These are phyloP conservation scores for Trametes hirsuta DNA, from an alignment of 1,284 basidiomycete species.

Conservation along the genomic window DNA sequence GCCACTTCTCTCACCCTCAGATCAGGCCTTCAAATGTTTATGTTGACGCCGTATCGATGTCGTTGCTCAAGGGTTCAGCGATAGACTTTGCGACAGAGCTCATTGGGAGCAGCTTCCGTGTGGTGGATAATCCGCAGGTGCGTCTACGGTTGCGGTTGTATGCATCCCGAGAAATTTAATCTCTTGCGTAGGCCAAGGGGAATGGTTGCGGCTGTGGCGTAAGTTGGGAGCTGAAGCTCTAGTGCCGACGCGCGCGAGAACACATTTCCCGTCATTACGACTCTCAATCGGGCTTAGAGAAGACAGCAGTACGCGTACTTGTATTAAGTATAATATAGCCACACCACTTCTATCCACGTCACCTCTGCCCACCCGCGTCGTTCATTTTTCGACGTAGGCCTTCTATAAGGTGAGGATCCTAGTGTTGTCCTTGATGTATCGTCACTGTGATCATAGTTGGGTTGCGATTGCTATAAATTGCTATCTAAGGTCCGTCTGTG, in stretches of 20 bases:
- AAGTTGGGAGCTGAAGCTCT: slow-evolving; percentile 84
- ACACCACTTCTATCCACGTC: background rate
- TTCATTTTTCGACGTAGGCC: background rate
- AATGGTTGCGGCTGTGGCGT: slow-evolving; percentile 90
- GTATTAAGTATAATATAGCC: slow-evolving; percentile 9
- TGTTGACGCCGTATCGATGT: slow-evolving; percentile 82
- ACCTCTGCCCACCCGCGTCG: background rate
- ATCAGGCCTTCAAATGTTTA: slow-evolving; percentile 73
- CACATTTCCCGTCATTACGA: background rate
- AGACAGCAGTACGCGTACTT: slow-evolving; percentile 3
- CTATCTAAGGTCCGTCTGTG: no score
- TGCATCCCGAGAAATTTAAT: background rate
- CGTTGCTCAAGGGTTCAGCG: slow-evolving; percentile 80
- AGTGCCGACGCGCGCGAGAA: slow-evolving; percentile 1
- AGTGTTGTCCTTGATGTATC: no score
- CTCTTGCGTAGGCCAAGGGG: slow-evolving; percentile 58
- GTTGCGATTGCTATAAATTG: no score
- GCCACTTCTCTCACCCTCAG: slow-evolving; percentile 68
- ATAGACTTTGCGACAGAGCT: slow-evolving; percentile 91
- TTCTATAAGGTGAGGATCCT: background rate
- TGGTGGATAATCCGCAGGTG: slow-evolving; percentile 78
- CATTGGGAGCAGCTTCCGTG: slow-evolving; percentile 85
- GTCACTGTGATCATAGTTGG: no score
- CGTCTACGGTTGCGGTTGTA: background rate
- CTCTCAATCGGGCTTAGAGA: background rate